Percentiles rank a stretch among this genome's conserved stretches.
Evolutionary conservation across 371 early-diverging fungal genomes (phyloP).

Genomic region (Apophysomyces variabilis): DNA sequence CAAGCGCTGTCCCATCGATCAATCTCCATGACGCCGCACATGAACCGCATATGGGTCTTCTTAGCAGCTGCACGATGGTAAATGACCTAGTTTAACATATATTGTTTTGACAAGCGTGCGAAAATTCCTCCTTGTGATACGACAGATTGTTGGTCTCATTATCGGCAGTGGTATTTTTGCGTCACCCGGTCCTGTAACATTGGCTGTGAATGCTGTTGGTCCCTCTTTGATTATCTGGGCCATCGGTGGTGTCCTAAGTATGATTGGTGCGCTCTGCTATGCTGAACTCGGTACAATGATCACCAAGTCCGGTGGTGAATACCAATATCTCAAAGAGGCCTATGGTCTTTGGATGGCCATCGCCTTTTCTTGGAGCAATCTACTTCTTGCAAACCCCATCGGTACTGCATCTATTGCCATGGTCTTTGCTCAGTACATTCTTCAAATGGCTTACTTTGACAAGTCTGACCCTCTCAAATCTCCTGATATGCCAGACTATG

Average conservation of each 20-base stretch:
- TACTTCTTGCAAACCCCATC: constrained; percentile 37
- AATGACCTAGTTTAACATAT: constrained; percentile 26
- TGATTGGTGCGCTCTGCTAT: constrained; percentile 62
- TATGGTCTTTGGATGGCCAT: constrained; percentile 38
- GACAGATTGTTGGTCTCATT: constrained; percentile 53
- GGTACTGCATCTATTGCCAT: constrained; percentile 61
- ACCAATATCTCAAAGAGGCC: constrained; percentile 43
- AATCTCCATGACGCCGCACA: background rate
- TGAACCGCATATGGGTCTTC: constrained; percentile 4
- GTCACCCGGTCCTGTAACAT: constrained; percentile 59
- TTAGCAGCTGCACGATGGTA: constrained; percentile 18
- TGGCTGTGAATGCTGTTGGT: constrained; percentile 53
- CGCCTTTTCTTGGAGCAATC: constrained; percentile 38
- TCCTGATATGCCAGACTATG: constrained; percentile 29
- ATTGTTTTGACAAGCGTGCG: constrained; percentile 34
- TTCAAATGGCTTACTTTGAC: constrained; percentile 44
- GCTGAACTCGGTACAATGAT: constrained; percentile 72
- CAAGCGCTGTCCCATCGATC: constrained; percentile 5
- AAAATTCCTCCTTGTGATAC: background rate
- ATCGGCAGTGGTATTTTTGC: constrained; percentile 72
- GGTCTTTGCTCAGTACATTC: constrained; percentile 60
- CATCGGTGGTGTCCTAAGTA: constrained; percentile 55
- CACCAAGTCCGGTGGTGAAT: constrained; percentile 56
- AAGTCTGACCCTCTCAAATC: constrained; percentile 15
- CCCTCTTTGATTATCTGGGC: constrained; percentile 58